Evolutionary conservation across 805 yeast genomes (phyloP).

Genomic region (Candida verbasci): DNA sequence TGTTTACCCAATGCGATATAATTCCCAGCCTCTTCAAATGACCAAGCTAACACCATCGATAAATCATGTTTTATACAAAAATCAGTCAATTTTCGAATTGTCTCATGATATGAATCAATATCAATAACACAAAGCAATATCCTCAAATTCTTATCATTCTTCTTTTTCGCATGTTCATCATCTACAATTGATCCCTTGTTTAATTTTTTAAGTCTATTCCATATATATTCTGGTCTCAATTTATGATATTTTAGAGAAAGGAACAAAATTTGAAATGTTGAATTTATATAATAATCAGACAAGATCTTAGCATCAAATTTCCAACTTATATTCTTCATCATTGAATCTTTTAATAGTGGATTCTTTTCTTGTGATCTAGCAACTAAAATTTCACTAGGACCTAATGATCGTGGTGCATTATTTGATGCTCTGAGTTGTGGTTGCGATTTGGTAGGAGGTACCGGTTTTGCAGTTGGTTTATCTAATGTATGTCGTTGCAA

Average conservation of each 20-base stretch:
- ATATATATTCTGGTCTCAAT: slow-evolving; percentile 70
- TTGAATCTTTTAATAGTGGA: slow-evolving; percentile 52
- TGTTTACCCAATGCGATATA: slow-evolving; percentile 36
- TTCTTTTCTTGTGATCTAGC: slow-evolving; percentile 69
- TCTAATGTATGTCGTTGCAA: slow-evolving; percentile 2
- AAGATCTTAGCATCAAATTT: slow-evolving; percentile 51
- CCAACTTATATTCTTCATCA: slow-evolving; percentile 48
- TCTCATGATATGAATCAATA: slow-evolving; percentile 52
- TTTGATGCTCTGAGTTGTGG: neutral
- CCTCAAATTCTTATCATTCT: slow-evolving; percentile 42
- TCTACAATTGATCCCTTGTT: slow-evolving; percentile 28
- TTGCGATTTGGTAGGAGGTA: slow-evolving; percentile 9
- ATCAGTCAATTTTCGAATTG: slow-evolving; percentile 43
- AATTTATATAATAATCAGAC: slow-evolving; percentile 60
- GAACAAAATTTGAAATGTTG: slow-evolving; percentile 54
- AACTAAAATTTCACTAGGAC: slow-evolving; percentile 40
- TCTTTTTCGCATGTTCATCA: slow-evolving; percentile 23
- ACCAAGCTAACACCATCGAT: slow-evolving; percentile 49
- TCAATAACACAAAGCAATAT: slow-evolving; percentile 62
- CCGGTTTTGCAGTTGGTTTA: slow-evolving; percentile 11
- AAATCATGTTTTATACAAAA: slow-evolving; percentile 47
- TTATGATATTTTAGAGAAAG: slow-evolving; percentile 70
- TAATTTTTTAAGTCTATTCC: slow-evolving; percentile 46
- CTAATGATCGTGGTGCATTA: slow-evolving; percentile 3
- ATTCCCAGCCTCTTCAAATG: slow-evolving; percentile 46